A percentile compares a stretch with the other conserved stretches of the same genome.
Evolutionary conservation across 2,329 filamentous ascomycete genomes (phyloP).

Genomic region (Epichloe sylvatica): DNA sequence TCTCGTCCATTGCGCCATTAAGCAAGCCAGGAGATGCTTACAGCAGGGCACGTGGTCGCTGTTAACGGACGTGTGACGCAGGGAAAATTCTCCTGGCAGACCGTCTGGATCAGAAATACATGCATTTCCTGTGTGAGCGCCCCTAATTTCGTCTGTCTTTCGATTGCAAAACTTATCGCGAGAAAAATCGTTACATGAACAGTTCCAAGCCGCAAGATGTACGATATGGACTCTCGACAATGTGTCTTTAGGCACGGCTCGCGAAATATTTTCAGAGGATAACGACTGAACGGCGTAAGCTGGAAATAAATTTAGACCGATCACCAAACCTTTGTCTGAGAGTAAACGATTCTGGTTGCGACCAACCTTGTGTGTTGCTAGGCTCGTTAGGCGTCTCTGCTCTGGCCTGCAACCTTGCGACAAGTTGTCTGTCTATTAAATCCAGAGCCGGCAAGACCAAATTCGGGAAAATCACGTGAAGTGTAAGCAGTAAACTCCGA

Average conservation of each 20-base stretch:
- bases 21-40: conserved; percentile 79
- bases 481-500: conserved; percentile 52
- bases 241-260: conserved; percentile 5
- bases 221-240: conserved; percentile 48
- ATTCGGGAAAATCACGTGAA: conserved; percentile 74
- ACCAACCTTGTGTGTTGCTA: background rate
- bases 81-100: background rate
- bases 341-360: background rate
- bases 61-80: conserved; percentile 1
- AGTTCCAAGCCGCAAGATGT: conserved; percentile 66
- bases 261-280: conserved; percentile 19
- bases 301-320: background rate
- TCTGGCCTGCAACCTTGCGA: conserved; percentile 21
- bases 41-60: conserved; percentile 45
- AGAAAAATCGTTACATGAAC: conserved; percentile 74
- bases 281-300: conserved; percentile 55
- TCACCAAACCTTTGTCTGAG: background rate
- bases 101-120: background rate
- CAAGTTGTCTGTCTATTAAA: conserved; percentile 64
- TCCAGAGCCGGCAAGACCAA: conserved; percentile 76
- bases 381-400: background rate
- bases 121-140: background rate
- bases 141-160: conserved; percentile 12
- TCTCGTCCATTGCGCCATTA: conserved; percentile 53
- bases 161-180: conserved; percentile 33